Base-by-base conservation (phyloP, 176 grass and related monocot genomes). In the Rhynchospora breviuscula region DNA sequence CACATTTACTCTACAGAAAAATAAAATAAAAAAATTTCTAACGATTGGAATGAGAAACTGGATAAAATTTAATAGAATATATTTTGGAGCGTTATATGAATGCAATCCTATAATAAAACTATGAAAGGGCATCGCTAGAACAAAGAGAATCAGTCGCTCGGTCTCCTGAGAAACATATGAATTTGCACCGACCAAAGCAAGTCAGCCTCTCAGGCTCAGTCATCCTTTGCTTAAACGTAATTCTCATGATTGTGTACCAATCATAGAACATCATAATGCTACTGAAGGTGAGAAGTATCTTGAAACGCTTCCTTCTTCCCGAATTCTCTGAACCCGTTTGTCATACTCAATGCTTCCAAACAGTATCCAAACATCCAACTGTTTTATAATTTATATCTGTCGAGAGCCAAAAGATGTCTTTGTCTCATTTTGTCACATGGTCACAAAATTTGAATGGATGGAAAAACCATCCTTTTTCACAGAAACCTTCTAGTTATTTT, bases 361-460 rank as follows among this genome's bases (percentile, higher is more conserved):
- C 13, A 0, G 12, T 14, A 53, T 86, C 59, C 67, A 25, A 12
- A 29, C 18, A 15, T 31, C 63, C 51, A 14, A 14, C 18, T 81
- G 85, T 5, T 22, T 14, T 9, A 21, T 86, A 25, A 74, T 86
- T 31, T 48, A 69, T 66, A 10, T 86, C 14, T 81, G 85, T 59
- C 9, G 76, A 9, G 76, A 86, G 0, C 75, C 84, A 47, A 86
- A 81, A 78, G 75, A 86, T 10, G 2, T 49, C 19, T 4, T 78
- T 6, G 72, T 78, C 15, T 78, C 72, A 11, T 29, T 2, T n/a
- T 78, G 72, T 21, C 72, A 78, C 72, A n/a, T 59, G 11, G 35
- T 31, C 11, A 79, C 25, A 35, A 21, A 3, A 31, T 57, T 52
- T 57, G 23, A 29, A 79, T 4, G 11, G 47, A 12, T n/a, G 9